These are phyloP conservation scores for Beauveria sp. DNA, from an alignment of 2,329 filamentous ascomycete genomes.

Conservation along the genomic window DNA sequence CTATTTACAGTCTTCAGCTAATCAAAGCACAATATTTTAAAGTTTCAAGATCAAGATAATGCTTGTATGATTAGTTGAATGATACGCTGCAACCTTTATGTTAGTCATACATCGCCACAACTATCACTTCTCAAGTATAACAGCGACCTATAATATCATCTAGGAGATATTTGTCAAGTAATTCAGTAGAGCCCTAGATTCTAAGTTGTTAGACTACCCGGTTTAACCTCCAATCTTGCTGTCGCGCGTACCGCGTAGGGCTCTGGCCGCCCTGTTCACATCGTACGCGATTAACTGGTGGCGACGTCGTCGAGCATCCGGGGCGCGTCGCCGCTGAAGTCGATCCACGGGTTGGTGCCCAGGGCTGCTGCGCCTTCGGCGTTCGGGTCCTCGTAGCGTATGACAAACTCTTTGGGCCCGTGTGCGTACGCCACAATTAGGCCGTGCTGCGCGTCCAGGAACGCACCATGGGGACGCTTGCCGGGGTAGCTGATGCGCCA, in stretches of 20 bases:
- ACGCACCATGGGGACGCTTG: background rate
- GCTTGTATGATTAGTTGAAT: too few relatives aligned
- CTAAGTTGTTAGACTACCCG: background rate
- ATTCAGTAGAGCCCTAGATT: too few relatives aligned
- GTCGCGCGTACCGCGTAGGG: background rate
- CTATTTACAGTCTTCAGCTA: too few relatives aligned
- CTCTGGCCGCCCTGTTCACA: background rate
- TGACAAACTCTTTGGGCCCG: background rate
- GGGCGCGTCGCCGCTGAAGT: background rate
- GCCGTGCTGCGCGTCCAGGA: background rate
- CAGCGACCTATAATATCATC: too few relatives aligned
- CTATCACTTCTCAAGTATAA: too few relatives aligned
- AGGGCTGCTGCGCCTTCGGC: background rate
- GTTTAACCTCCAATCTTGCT: background rate
- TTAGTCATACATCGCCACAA: too few relatives aligned
- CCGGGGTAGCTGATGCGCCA: background rate
- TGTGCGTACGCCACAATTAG: background rate
- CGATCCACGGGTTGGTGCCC: background rate
- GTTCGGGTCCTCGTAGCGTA: background rate
- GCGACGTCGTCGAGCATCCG: background rate
- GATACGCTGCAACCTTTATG: too few relatives aligned
- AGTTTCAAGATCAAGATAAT: too few relatives aligned
- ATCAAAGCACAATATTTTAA: too few relatives aligned
- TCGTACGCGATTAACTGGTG: background rate
- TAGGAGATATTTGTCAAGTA: too few relatives aligned